Evolutionary conservation across 2,329 filamentous ascomycete genomes (phyloP), one percentile per base, ranked within the genome.

Genomic region (Pseudogymnoascus sp.): DNA sequence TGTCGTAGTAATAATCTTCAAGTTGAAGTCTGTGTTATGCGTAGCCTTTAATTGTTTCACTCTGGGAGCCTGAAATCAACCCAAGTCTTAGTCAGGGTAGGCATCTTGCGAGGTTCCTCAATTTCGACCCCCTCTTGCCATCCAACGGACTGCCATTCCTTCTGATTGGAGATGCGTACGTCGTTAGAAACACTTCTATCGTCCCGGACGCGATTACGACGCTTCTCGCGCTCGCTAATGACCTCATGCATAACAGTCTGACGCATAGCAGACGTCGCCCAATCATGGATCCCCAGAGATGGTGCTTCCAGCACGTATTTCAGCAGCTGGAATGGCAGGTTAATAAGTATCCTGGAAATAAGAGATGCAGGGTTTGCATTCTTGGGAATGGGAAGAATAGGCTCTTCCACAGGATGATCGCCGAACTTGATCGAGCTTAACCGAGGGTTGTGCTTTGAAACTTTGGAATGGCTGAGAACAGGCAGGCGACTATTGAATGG

Each of bases 371-470:
- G 70, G 56, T 72, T 71, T 19, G 73, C 70, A 35, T 73, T 71
- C 21, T 70, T 69, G 13, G 68, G 68, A 10, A 68, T 64, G 8
- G 66, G 61, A 64, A 66, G 76, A 60, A 69, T 68, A 29, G 63
- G 59, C 1, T 71, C 68, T 2, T 83, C 77, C 19, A 87, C 76
- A n/a, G 68, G 63, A 61, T 72, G 70, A 67, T 90, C 87, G n/a
- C 88, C 88, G 69, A 91, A 91, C 65, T 86, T 84, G 61, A 91
- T 90, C 65, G 80, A 81, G 65, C 81, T 82, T 10, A 89, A 76
- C 26, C 85, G 82, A 40, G 81, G 79, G 61, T 84, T 78, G 61
- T 77, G 76, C 3, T 72, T 71, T 10, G 74, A 70, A 5, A 74
- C 68, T 24, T 73, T 72, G 64, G 62, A 61, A 14, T 68, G 66